Percentiles rank a stretch among this genome's conserved stretches.
Conservation (phyloP, 352 stramenopile genomes). For the Globisporangium carolinianum region DNA sequence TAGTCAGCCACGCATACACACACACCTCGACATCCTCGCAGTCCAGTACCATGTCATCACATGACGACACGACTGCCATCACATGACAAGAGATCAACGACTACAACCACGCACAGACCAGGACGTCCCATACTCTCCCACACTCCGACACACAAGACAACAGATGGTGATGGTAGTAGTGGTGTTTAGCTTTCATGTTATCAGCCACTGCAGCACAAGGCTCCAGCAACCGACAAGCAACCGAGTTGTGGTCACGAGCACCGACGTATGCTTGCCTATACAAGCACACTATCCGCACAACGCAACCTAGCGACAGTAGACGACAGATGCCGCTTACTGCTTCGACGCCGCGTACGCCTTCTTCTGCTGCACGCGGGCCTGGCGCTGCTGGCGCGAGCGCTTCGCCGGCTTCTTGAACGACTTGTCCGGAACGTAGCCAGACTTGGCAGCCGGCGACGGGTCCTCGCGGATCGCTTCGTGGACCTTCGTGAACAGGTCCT, state of each 20-base stretch:
- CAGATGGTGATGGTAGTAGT: constrained; percentile 2
- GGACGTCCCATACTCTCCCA: no score
- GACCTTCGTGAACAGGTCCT: constrained; percentile 90
- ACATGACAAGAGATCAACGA: no score
- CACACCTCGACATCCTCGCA: no score
- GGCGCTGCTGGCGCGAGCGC: constrained; percentile 92
- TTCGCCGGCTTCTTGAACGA: constrained; percentile 93
- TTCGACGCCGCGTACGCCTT: constrained; percentile 89
- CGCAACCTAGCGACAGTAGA: neutral
- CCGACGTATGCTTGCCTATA: neutral
- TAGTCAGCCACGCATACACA: no score
- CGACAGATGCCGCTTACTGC: constrained; percentile 21
- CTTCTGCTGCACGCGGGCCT: constrained; percentile 94
- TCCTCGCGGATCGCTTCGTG: constrained; percentile 98
- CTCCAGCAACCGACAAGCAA: neutral
- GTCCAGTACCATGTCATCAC: no score
- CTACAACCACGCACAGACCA: no score
- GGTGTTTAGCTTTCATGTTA: constrained; percentile 20
- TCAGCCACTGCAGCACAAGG: neutral
- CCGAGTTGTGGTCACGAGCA: neutral
- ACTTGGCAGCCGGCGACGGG: constrained; percentile 91
- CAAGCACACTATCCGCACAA: neutral
- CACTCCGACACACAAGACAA: neutral
- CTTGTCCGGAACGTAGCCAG: constrained; percentile 88
- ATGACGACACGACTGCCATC: no score